These are phyloP conservation scores for Capronia epimyces DNA, from an alignment of 2,329 filamentous ascomycete genomes.

Conservation along the genomic window DNA sequence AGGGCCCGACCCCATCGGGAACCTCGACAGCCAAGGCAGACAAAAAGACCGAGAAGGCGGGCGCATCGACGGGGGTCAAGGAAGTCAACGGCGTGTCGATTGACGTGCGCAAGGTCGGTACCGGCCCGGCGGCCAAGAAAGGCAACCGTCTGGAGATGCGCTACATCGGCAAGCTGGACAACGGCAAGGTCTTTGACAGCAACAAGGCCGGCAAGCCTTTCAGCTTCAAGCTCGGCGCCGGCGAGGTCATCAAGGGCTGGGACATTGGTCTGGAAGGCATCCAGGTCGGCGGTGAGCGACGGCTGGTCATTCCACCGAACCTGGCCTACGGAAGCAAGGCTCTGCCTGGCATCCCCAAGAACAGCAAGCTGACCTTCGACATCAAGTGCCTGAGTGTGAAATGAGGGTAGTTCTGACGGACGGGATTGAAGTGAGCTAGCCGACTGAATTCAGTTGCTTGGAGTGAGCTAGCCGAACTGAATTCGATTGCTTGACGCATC, in stretches of 20 bases:
- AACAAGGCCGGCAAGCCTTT: constrained; percentile 99
- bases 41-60: constrained; percentile 43
- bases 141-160: constrained; percentile 88
- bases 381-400: constrained; percentile 61
- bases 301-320: constrained; percentile 79
- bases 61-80: constrained; percentile 63
- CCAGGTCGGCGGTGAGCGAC: constrained; percentile 86
- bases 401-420: constrained; percentile 9
- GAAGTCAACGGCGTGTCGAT: constrained; percentile 82
- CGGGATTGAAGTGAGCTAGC: no score
- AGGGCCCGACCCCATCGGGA: constrained; percentile 76
- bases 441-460: no score
- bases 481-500: no score
- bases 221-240: constrained; percentile 86
- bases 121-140: constrained; percentile 78
- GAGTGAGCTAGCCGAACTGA: no score
- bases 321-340: constrained; percentile 84
- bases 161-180: constrained; percentile 94
- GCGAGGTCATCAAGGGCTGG: constrained; percentile 98
- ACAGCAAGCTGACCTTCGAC: constrained; percentile 90
- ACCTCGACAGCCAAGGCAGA: constrained; percentile 40
- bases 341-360: constrained; percentile 78
- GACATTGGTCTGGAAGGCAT: constrained; percentile 91
- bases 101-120: constrained; percentile 90
- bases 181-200: constrained; percentile 87